Conservation (phyloP, 371 early-diverging fungal genomes). For the Haplosporangium sp. region DNA sequence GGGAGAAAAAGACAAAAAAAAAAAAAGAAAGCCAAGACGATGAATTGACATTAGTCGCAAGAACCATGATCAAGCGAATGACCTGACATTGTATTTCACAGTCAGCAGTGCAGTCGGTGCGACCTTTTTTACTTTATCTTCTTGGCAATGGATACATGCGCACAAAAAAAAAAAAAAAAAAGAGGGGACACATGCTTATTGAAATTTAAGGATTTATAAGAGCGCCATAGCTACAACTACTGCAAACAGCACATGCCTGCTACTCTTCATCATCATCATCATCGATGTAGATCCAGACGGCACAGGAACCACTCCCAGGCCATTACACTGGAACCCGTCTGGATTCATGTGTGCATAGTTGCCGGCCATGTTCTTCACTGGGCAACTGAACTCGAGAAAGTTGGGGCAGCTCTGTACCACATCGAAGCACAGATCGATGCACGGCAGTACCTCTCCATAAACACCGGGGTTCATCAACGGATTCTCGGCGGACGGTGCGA, state of each 20-base stretch:
- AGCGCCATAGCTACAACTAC: neutral
- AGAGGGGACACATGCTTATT: no score
- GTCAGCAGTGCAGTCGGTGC: no score
- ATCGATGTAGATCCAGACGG: conserved; percentile 16
- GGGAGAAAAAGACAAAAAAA: no score
- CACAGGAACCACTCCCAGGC: conserved; percentile 45
- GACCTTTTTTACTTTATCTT: no score
- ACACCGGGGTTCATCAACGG: conserved; percentile 55
- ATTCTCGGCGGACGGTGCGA: conserved; percentile 20
- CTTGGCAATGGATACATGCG: no score
- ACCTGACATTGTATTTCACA: no score
- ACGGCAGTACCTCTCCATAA: conserved; percentile 71
- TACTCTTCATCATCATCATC: neutral
- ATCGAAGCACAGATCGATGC: conserved; percentile 72
- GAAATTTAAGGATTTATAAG: neutral
- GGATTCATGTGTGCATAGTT: conserved; percentile 45
- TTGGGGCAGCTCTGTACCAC: conserved; percentile 76
- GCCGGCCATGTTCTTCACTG: conserved; percentile 61
- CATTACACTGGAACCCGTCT: conserved; percentile 47
- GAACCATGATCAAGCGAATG: no score
- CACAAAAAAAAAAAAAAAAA: no score
- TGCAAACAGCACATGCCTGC: neutral
- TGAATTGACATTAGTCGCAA: no score
- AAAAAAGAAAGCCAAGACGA: no score
- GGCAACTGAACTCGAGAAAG: conserved; percentile 70